A percentile compares a stretch with the other conserved stretches of the same genome.
phyloP scores from a whole-genome alignment of 345 rosid species.

The Aurinia saxatilis region DNA sequence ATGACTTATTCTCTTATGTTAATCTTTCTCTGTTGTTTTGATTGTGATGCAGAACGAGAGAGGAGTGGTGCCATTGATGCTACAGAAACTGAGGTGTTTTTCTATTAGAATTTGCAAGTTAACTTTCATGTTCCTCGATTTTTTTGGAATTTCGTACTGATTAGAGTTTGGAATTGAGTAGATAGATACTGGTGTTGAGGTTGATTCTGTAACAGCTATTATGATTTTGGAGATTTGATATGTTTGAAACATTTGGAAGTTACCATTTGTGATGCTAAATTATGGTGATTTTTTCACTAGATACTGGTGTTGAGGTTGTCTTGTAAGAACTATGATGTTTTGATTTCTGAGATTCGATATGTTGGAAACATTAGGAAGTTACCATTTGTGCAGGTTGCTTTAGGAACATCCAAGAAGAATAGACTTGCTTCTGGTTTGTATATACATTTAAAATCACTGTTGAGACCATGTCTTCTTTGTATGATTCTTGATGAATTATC shows the following conservation, averaged over 20 bases:
- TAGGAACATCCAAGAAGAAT: constrained; percentile 56
- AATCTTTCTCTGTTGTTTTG: not conserved
- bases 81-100: constrained; percentile 54
- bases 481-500: not conserved
- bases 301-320: too few relatives aligned
- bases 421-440: constrained; percentile 68
- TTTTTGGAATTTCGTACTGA: not conserved
- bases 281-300: too few relatives aligned
- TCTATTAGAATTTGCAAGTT: not conserved
- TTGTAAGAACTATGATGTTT: too few relatives aligned
- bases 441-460: not conserved
- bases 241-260: too few relatives aligned
- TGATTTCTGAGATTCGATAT: too few relatives aligned
- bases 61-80: constrained; percentile 45
- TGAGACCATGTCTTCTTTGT: not conserved
- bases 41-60: constrained; percentile 45
- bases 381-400: constrained; percentile 35
- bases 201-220: not conserved
- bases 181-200: not conserved
- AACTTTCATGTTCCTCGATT: not conserved
- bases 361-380: too few relatives aligned
- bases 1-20: not conserved
- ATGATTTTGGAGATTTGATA: too few relatives aligned
- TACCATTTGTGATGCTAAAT: too few relatives aligned
- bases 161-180: not conserved